Base-by-base conservation (phyloP, 2,329 filamentous ascomycete genomes). In the Scedosporium apiospermum region DNA sequence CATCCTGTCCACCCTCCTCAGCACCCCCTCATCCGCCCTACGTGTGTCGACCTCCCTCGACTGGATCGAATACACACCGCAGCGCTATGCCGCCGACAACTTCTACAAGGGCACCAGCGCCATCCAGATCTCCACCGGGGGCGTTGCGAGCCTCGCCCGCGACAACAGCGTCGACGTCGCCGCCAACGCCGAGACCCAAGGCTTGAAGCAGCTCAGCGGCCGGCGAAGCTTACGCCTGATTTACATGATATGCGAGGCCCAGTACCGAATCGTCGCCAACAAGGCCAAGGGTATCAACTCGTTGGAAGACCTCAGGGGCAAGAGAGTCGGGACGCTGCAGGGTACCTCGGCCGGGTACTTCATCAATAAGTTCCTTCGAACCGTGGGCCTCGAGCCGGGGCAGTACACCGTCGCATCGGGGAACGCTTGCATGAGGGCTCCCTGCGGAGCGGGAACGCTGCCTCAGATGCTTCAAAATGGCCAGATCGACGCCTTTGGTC, bases 31-130 rank as follows among this genome's bases (percentile, higher is more conserved):
- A 12, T 49, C 59, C 16, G 44, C 30, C 26, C 44, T 61, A 42
- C 34, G 38, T 9, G 71, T 68, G 63, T 70, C 70, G 62, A 72
- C 69, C 61, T 67, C 66, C 64, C 73, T 74, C 66, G 76, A 74
- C 42, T 72, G 65, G 57, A 64, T 62, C 63, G 63, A 66, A 63
- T 65, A 76, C 71, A 69, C 72, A 69, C 64, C 72, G 69, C 67
- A 71, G 69, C 63, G 59, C 44, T 63, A 61, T n/a, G 57, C 60
- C 6, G 59, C 62, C 58, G 63, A 60, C 7, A 63, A 65, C 42
- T 66, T 60, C 61, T 63, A 62, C 60, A 64, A 65, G 7, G 64
- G 62, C 23, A 57, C 59, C 49, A 59, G 58, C 34, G 18, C 23
- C 7, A 55, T 57, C n/a, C 27, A 49, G 42, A 57, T 65, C n/a